Conservation (phyloP, 2,329 filamentous ascomycete genomes). For the Alternaria tenuissima region DNA sequence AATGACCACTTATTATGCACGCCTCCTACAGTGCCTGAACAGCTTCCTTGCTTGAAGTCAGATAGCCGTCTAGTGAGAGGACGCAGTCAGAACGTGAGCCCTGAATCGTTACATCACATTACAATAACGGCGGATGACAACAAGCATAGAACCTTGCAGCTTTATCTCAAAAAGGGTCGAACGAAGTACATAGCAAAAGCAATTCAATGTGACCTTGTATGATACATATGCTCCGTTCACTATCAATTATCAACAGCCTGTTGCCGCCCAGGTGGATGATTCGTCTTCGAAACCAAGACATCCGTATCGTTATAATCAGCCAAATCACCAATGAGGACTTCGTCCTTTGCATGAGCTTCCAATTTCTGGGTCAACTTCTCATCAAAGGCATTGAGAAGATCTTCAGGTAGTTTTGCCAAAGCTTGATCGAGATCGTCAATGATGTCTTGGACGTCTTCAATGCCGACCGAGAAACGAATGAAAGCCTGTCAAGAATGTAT, state of each 20-base stretch:
- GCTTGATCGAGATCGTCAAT: constrained; percentile 35
- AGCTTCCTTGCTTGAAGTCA: not conserved
- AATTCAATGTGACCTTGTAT: accelerated
- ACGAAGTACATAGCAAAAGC: not conserved
- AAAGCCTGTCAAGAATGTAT: constrained; percentile 22
- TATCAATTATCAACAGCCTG: not conserved
- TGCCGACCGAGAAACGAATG: constrained; percentile 29
- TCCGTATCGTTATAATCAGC: not conserved
- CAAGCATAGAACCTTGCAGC: not conserved
- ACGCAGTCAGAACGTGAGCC: not conserved
- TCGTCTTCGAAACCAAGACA: not conserved
- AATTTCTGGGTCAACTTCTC: not conserved
- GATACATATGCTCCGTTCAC: not conserved
- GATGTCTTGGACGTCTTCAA: constrained; percentile 33
- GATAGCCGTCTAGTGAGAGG: not conserved
- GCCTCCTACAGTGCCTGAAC: not conserved
- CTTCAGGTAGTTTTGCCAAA: constrained; percentile 12
- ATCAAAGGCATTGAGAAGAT: constrained; percentile 6
- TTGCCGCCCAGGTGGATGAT: not conserved
- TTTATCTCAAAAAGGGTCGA: not conserved
- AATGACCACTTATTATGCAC: not conserved
- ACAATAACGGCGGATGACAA: not conserved
- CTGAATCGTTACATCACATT: not conserved
- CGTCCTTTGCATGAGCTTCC: not conserved
- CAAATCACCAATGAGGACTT: not conserved